Evolutionary conservation across 2,329 filamentous ascomycete genomes (phyloP), one percentile per base, ranked within the genome.

Genomic region (Westerdykella ornata): DNA sequence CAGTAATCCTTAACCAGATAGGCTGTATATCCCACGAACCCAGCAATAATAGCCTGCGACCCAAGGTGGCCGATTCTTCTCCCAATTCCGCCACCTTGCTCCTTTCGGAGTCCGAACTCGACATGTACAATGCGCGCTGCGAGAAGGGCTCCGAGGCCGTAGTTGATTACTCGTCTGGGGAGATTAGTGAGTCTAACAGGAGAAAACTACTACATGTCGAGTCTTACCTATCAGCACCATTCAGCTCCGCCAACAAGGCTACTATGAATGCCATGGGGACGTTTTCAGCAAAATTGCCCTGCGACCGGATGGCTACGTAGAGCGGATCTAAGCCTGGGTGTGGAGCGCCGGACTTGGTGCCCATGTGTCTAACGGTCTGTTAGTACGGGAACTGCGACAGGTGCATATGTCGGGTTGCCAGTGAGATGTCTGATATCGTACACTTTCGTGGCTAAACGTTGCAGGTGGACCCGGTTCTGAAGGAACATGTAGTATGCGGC

Each of bases 261-360:
- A 71, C 38, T 3, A 60, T 46, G 19, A 72, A 53, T 3, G 64
- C 62, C 7, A 71, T 40, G 1, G 69, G 68, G 13, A 71, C 67
- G 41, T 69, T 71, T 48, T 72, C 70, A 26, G 64, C 43, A 47
- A 70, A 73, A 41, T 72, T 72, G 20, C 54, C 45, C 41, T 71
- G 66, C 19, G 57, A 53, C 29, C 69, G 62, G 9, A 48, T 54
- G 5, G 62, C 60, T 22, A 68, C 49, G 43, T 61, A 62, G 15
- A 72, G 57, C 17, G 59, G 53, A 40, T 63, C 56, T 8, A 43
- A 38, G 16, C 30, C 41, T 8, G 53, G 51, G 30, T 54, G 28
- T 1, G 42, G 39, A 0, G 38, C 11, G 35, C 56, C 49, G 5
- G 35, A 37, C 5, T 36, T 53, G 41, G 65, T 56, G 36, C 62